Evolutionary conservation across 2,329 filamentous ascomycete genomes (phyloP).

Genomic region (Fusarium nelsonii): DNA sequence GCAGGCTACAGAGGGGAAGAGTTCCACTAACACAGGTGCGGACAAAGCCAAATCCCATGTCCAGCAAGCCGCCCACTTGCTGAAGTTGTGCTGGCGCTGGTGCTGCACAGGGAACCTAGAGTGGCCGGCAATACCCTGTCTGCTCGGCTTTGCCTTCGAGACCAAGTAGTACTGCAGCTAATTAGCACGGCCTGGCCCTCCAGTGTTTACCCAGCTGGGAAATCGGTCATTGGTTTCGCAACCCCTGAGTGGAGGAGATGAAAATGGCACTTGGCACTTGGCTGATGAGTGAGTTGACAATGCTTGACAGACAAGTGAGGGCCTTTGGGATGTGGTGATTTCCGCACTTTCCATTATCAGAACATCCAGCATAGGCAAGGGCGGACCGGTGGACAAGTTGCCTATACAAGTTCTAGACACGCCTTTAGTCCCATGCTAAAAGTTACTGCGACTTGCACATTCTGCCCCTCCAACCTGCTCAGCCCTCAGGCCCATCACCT

Average conservation of each 20-base stretch:
- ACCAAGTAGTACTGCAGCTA: conserved; percentile 2
- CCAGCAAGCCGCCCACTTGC: conserved; percentile 20
- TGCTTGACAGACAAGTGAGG: not conserved
- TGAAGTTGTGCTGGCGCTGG: conserved; percentile 18
- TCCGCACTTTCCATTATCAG: conserved; percentile 11
- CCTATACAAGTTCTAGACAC: not conserved
- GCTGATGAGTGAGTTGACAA: conserved; percentile 25
- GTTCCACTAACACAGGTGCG: conserved; percentile 19
- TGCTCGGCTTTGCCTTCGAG: conserved; percentile 3
- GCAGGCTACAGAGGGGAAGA: conserved; percentile 33
- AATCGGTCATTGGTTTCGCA: conserved; percentile 18
- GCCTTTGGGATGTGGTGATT: conserved; percentile 19
- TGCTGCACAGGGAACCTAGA: conserved; percentile 19
- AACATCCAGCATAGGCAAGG: conserved; percentile 15
- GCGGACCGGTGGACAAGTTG: not conserved
- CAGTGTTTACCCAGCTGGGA: conserved; percentile 22
- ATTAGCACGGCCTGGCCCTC: conserved; percentile 15
- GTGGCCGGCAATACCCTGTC: not conserved
- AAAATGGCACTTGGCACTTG: conserved; percentile 22
- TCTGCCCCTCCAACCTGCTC: not conserved
- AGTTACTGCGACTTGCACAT: conserved; percentile 16
- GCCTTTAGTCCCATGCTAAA: not conserved
- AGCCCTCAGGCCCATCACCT: not conserved
- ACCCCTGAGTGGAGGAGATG: conserved; percentile 36
- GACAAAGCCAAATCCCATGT: conserved; percentile 19